phyloP scores from a whole-genome alignment of 805 yeast genomes.

The Cyberlindnera petersonii region DNA sequence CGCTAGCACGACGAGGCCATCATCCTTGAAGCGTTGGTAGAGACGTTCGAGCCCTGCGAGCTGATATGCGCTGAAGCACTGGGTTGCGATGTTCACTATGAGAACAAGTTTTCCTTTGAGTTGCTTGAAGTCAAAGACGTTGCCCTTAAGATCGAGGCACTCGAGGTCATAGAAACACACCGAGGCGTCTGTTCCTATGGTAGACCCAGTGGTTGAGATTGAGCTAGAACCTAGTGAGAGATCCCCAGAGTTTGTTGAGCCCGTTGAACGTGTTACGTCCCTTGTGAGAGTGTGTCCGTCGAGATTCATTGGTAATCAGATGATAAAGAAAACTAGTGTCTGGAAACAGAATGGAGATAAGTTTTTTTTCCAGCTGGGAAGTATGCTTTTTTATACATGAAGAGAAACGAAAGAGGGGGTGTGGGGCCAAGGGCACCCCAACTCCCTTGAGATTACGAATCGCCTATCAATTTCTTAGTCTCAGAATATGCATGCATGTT shows the following conservation, averaged over 20 bases:
- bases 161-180: constrained; percentile 59
- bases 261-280: constrained; percentile 5
- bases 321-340: neutral
- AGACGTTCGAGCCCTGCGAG: constrained; percentile 66
- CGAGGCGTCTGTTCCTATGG: neutral
- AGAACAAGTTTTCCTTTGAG: constrained; percentile 77
- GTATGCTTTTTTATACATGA: too few species aligned
- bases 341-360: too few species aligned
- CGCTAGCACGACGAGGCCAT: constrained; percentile 67
- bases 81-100: constrained; percentile 84
- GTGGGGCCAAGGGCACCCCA: too few species aligned
- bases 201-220: neutral
- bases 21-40: constrained; percentile 57
- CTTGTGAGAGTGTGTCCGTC: constrained; percentile 9
- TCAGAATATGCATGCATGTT: too few species aligned
- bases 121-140: constrained; percentile 53
- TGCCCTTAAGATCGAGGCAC: constrained; percentile 56
- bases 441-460: too few species aligned
- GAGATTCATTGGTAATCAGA: constrained; percentile 1
- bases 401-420: too few species aligned
- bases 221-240: neutral
- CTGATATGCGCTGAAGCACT: constrained; percentile 77
- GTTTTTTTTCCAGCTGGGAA: too few species aligned
- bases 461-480: too few species aligned
- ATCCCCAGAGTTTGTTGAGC: neutral